A percentile compares a stretch with the other conserved stretches of the same genome.
Evolutionary conservation across 495 filamentous ascomycete genomes (phyloP).

Genomic region (Talaromyces proteolyticus): DNA sequence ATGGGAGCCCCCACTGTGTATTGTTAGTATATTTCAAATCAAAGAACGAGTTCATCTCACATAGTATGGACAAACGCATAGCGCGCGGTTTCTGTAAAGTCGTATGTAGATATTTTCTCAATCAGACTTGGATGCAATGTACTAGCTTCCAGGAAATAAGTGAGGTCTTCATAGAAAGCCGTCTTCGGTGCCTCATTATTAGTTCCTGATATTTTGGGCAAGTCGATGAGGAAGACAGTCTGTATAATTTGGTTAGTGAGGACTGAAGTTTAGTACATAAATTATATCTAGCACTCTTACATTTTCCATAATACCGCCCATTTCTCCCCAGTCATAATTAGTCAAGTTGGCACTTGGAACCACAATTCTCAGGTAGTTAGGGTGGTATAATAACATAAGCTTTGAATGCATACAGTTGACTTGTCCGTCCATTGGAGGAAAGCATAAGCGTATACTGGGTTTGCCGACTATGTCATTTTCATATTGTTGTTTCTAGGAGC

Average conservation of each 20-base stretch:
- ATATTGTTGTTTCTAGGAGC: constrained; percentile 25
- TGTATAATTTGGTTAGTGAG: constrained; percentile 17
- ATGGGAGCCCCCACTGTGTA: constrained; percentile 46
- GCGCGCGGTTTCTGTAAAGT: constrained; percentile 61
- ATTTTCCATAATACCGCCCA: constrained; percentile 71
- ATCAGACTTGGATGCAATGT: constrained; percentile 57
- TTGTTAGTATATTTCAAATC: constrained; percentile 5
- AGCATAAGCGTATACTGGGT: constrained; percentile 61
- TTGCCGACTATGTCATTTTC: constrained; percentile 43
- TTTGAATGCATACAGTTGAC: constrained; percentile 83
- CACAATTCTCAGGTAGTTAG: constrained; percentile 61
- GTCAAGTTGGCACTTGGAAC: constrained; percentile 78
- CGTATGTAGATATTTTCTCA: constrained; percentile 57
- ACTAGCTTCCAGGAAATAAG: constrained; percentile 64
- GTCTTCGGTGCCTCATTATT: constrained; percentile 34
- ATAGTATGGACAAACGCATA: constrained; percentile 82
- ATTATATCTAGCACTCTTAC: constrained; percentile 21
- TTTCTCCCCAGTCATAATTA: constrained; percentile 82
- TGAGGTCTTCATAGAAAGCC: constrained; percentile 62
- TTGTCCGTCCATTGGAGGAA: constrained; percentile 66
- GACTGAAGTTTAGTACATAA: background rate
- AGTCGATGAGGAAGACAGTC: constrained; percentile 79
- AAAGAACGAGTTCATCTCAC: constrained; percentile 15
- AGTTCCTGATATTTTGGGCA: constrained; percentile 50
- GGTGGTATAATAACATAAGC: constrained; percentile 73